These are phyloP conservation scores for Pichia sp. DNA, from an alignment of 1,139 yeast genomes.

Conservation along the genomic window DNA sequence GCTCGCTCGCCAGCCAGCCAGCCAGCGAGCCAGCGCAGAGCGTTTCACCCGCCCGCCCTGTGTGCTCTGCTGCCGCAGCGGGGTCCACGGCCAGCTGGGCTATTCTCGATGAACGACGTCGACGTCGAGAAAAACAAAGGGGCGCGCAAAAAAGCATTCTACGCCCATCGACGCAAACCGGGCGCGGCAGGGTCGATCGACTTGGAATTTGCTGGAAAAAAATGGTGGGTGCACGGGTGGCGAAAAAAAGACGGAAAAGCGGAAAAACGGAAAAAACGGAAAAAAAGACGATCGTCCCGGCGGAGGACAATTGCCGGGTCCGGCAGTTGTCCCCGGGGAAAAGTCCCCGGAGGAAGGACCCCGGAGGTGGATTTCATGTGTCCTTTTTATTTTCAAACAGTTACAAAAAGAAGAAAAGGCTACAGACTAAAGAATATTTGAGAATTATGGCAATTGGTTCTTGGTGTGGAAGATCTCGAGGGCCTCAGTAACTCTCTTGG, in stretches of 20 bases:
- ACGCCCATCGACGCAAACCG: not conserved
- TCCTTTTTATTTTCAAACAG: not conserved
- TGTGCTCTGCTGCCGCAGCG: not conserved
- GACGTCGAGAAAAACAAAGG: not conserved
- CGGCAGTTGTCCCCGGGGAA: no score
- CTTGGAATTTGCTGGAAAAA: no score
- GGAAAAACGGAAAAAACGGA: not conserved
- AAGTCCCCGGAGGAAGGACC: no score
- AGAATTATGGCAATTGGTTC: slow-evolving; percentile 10
- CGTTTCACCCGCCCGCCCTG: not conserved
- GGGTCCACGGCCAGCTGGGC: not conserved
- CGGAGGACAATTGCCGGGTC: no score
- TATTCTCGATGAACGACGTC: not conserved
- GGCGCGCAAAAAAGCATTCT: not conserved
- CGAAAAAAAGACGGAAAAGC: no score
- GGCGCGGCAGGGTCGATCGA: no score
- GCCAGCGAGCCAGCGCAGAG: not conserved
- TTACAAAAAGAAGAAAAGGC: not conserved
- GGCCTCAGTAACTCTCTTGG: slow-evolving; percentile 77
- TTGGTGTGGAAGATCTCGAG: slow-evolving; percentile 82
- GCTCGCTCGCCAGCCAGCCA: no score
- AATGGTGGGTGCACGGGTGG: no score
- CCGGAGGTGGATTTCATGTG: not conserved
- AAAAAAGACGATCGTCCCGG: not conserved
- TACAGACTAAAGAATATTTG: not conserved